Base-by-base conservation (phyloP, 192 early-diverging fungal genomes). In the Cetraspora pellucida region DNA sequence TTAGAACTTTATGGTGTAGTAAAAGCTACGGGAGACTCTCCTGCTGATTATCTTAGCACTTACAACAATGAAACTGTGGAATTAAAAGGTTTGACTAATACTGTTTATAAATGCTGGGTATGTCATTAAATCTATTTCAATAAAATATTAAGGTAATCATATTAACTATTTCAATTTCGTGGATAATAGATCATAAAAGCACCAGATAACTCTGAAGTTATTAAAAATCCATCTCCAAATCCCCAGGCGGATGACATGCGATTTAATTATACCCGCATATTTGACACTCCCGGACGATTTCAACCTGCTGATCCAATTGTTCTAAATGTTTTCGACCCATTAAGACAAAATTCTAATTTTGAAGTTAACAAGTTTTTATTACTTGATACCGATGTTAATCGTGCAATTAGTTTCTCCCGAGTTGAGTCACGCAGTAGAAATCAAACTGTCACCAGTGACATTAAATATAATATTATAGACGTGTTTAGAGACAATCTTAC, bases 261-360 rank as follows among this genome's bases (percentile, higher is more conserved):
- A 9, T 54, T 75, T 30, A 75, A 43, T 27, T 63, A 61, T 21
- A 30, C 21, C 17, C 37, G 73, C 14, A 1, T 11, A 68, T 43
- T 68, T 9, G 30, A 23, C 3, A 27, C 0, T 54, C 2, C 11
- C 28, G 11, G 25, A 23, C 2, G 5, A 5, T 27, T 47, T 72
- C 49, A 47, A 28, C 19, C 31, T 45, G 4, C 3, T 17, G 17
- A 7, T 7, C 57, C 73, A 49, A 47, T 75, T n/a, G 61, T 44
- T 14, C 0, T 75, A 16, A 75, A 75, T 63, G 46, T 75, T 17
- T 75, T 75, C n/a, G 73, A 75, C 21, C 73, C 73, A 45, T 44
- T 75, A 4, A 19, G 63, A 30, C 19, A 5, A 28, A 44, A 28
- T n/a, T n/a, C 59, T 17, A 19, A 21, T n/a, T 75, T 75, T 49